Conservation (phyloP, 495 filamentous ascomycete species). For the Xylona heveae region DNA sequence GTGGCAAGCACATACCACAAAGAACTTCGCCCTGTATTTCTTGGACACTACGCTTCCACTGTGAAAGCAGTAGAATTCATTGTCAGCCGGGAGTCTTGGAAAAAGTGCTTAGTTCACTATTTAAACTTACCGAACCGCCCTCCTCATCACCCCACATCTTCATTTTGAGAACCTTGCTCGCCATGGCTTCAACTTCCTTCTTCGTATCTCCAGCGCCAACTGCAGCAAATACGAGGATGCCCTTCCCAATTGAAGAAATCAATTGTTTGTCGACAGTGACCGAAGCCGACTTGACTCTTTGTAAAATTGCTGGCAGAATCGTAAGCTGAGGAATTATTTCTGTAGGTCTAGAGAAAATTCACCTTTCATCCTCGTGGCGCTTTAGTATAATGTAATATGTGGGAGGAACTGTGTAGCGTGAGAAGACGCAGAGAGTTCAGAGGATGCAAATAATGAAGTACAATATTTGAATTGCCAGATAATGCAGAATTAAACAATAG, state of each 20-base stretch:
- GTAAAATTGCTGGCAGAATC: constrained; percentile 52
- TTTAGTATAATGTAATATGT: too few species aligned
- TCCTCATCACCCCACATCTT: constrained; percentile 75
- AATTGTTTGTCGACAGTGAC: constrained; percentile 87
- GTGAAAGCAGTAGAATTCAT: constrained; percentile 1
- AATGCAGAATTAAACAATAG: too few species aligned
- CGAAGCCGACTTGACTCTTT: constrained; percentile 91
- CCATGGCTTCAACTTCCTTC: constrained; percentile 69
- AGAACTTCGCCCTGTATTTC: constrained; percentile 80
- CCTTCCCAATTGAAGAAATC: constrained; percentile 75
- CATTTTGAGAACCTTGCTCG: constrained; percentile 69
- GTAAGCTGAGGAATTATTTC: neutral
- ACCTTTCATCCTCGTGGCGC: too few species aligned
- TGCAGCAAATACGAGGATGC: constrained; percentile 78
- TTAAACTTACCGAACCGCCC: constrained; percentile 28
- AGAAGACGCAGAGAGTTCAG: too few species aligned
- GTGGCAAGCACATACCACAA: constrained; percentile 62
- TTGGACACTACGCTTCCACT: constrained; percentile 81
- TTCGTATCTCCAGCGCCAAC: constrained; percentile 76
- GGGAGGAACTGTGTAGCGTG: too few species aligned
- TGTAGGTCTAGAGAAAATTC: too few species aligned
- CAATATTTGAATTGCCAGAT: too few species aligned
- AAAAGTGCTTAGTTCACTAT: neutral
- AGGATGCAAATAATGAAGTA: too few species aligned
- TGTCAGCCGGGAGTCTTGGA: neutral